These are phyloP conservation scores for Poronia punctata DNA, from an alignment of 495 filamentous ascomycete species.

Conservation along the genomic window DNA sequence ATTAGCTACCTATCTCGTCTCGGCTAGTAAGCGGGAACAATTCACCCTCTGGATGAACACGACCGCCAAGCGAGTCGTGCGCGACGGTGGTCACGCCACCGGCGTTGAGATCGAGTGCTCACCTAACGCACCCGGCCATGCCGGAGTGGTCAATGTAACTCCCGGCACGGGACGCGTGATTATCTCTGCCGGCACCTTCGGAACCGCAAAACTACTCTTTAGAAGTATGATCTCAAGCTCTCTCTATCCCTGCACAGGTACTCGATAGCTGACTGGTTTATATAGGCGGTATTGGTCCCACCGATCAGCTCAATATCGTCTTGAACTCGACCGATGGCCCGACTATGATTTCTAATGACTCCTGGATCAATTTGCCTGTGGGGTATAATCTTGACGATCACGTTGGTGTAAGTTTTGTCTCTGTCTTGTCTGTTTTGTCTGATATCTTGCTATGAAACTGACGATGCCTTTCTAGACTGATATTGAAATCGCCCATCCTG, in stretches of 20 bases:
- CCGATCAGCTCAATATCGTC: constrained; percentile 42
- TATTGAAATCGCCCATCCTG: constrained; percentile 46
- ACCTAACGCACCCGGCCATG: constrained; percentile 35
- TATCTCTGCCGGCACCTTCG: constrained; percentile 54
- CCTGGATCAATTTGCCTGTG: constrained; percentile 60
- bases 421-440: no score
- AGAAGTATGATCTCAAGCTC: constrained; percentile 11
- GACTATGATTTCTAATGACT: constrained; percentile 32
- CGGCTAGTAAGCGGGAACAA: constrained; percentile 45
- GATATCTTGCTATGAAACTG: neutral
- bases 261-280: neutral
- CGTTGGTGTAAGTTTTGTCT: constrained; percentile 32
- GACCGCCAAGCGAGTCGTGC: constrained; percentile 51
- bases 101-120: constrained; percentile 53
- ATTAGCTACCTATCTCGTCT: constrained; percentile 55
- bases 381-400: constrained; percentile 59
- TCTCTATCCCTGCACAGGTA: neutral
- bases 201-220: constrained; percentile 53
- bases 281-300: constrained; percentile 47
- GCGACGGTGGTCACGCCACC: constrained; percentile 46
- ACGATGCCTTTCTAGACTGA: constrained; percentile 34
- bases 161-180: constrained; percentile 51
- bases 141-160: constrained; percentile 48
- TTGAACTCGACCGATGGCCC: constrained; percentile 37
- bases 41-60: constrained; percentile 56